Conservation (phyloP, 2,329 filamentous ascomycete species). For the Macrophomina phaseolina region DNA sequence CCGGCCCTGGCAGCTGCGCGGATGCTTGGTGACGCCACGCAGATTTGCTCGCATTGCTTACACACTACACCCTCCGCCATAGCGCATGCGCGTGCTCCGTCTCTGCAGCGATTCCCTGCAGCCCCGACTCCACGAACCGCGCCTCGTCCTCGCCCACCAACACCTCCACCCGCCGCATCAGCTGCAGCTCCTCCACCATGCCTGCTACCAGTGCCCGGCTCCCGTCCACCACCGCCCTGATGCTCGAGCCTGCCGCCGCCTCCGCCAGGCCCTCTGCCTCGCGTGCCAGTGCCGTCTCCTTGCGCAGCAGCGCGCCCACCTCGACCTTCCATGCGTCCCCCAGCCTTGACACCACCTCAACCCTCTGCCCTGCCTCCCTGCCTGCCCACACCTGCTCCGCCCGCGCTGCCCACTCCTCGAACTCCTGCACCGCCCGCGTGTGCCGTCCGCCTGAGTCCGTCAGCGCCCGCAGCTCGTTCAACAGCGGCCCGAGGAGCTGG, state of each 20-base stretch:
- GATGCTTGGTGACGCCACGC: constrained; percentile 25
- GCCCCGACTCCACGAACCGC: constrained; percentile 40
- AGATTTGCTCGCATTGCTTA: constrained; percentile 19
- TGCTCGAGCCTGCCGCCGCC: constrained; percentile 40
- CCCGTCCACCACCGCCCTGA: constrained; percentile 37
- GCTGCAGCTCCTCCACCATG: constrained; percentile 41
- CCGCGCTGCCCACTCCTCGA: constrained; percentile 40
- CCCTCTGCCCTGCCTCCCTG: constrained; percentile 29
- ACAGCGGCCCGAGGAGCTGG: constrained; percentile 42
- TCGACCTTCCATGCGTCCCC: constrained; percentile 44
- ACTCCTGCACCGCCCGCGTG: constrained; percentile 37
- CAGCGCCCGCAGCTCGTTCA: constrained; percentile 44
- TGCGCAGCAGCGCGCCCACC: constrained; percentile 41
- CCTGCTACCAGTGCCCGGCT: constrained; percentile 40
- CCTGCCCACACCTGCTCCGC: constrained; percentile 39
- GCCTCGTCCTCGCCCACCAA: constrained; percentile 41
- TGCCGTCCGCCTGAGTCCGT: constrained; percentile 42
- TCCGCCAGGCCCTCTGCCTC: constrained; percentile 40
- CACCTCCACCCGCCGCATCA: constrained; percentile 41
- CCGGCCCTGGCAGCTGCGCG: constrained; percentile 14
- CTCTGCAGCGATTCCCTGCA: constrained; percentile 4
- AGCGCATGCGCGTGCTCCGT: background rate
- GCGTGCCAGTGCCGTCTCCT: constrained; percentile 39
- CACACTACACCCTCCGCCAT: constrained; percentile 20
- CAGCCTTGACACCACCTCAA: constrained; percentile 35